Evolutionary conservation across 345 rosid species (phyloP).

Genomic region (Eucalyptus pauciflora): DNA sequence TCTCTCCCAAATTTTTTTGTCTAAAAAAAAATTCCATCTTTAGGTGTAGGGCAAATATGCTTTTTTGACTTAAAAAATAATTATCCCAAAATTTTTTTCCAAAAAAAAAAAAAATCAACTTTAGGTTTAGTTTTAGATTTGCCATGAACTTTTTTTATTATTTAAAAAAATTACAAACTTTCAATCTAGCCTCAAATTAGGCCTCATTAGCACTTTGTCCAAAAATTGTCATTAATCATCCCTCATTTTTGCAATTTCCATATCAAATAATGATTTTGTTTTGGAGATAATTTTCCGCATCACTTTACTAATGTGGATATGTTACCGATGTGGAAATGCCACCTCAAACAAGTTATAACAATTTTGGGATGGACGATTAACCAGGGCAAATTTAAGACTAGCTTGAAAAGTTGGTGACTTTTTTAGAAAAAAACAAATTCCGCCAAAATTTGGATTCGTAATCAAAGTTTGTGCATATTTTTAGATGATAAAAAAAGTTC

Average conservation of each 20-base stretch:
- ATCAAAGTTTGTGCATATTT: no score
- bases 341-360: no score
- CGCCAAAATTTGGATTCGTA: no score
- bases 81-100: not conserved
- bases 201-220: rapidly evolving
- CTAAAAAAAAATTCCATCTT: no score
- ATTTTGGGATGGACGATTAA: no score
- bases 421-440: no score
- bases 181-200: not conserved
- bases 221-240: not conserved
- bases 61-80: no score
- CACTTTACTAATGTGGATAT: not conserved
- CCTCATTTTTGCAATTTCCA: not conserved
- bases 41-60: rapidly evolving
- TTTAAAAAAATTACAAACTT: not conserved
- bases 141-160: not conserved
- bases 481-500: not conserved
- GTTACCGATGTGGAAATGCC: not conserved
- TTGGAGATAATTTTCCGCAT: not conserved
- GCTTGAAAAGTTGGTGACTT: no score
- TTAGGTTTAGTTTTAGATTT: not conserved
- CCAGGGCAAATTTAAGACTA: no score
- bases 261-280: not conserved
- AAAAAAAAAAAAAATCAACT: not conserved
- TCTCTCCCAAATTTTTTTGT: rapidly evolving